Evolutionary conservation across 805 yeast genomes (phyloP), one percentile per base, ranked within the genome.

Genomic region (Metschnikowia kunwiensis): DNA sequence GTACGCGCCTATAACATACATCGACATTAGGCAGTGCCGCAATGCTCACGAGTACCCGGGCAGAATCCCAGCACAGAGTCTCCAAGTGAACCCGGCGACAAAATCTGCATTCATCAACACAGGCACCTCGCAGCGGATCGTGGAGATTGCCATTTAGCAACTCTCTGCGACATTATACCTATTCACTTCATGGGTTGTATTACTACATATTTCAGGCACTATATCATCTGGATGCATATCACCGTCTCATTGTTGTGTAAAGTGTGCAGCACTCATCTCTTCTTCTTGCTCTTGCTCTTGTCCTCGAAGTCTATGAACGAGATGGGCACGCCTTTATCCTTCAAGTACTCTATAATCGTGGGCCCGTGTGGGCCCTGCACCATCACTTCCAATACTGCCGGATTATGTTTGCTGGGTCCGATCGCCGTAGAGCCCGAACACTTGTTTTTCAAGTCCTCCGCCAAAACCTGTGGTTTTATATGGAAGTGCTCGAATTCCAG

Each of bases 321-420:
- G 4, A 72, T 56, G 16, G 82, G 80, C 17, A 91, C 61, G 0
- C 95, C 95, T 40, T 77, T 65, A 4, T 63, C 64, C 28, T 63
- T 70, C 39, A 89, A 61, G 29, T 81, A 56, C 2, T 79, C 81
- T n/a, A 70, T 63, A 8, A 83, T 76, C 0, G 72, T 57, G 30
- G 76, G 72, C 16, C 79, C 78, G 55, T 91, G 97, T 2, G 91
- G 84, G 0, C 98, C 98, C 63, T 93, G 97, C 2, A 93, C 95
- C 30, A 79, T 72, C 4, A 93, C 87, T 50, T 86, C 94, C 26
- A 69, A 58, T 0, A 73, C 51, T 24, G 70, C 73, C 4, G 81
- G 80, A 34, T 75, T 72, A 25, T 74, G 75, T 11, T 67, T 65
- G 27, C 77, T 74, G 19, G 75, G 78, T 0, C 81, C 82, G 8